Evolutionary conservation across 306 rosid species (phyloP).

Genomic region (Prunus mira): DNA sequence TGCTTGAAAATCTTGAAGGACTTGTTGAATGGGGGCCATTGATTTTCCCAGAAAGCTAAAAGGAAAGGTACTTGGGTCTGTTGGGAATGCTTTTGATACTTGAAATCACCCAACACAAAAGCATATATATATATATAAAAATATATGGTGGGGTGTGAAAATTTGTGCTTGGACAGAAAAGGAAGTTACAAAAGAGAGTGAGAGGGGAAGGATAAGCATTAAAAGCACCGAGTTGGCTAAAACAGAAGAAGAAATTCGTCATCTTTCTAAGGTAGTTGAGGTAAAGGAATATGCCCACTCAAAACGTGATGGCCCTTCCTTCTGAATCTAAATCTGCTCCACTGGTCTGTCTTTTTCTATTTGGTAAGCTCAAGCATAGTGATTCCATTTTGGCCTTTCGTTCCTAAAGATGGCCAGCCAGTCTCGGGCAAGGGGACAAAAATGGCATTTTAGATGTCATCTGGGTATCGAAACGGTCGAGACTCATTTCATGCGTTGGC

Average conservation of each 20-base stretch:
- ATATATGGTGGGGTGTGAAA: not conserved
- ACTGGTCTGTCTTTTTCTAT: not conserved
- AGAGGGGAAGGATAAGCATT: not conserved
- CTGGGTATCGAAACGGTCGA: not conserved
- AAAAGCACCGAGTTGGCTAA: not conserved
- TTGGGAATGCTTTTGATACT: not conserved
- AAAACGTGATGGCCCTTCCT: not conserved
- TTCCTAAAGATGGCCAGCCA: not conserved
- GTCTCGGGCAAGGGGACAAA: not conserved
- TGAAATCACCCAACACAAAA: not conserved
- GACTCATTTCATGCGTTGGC: not conserved
- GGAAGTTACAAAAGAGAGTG: not conserved
- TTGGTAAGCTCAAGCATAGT: not conserved
- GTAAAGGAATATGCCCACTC: not conserved
- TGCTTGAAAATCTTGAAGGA: conserved; percentile 16
- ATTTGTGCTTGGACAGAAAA: not conserved
- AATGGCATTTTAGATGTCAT: not conserved
- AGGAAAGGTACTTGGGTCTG: not conserved
- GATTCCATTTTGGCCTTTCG: not conserved
- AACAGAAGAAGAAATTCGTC: not conserved
- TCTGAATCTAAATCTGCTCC: not conserved
- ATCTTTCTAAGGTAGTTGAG: not conserved
- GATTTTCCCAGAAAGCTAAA: not conserved
- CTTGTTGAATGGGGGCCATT: conserved; percentile 20
- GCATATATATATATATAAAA: not conserved